Base-by-base conservation (phyloP, 805 yeast genomes). In the Wickerhamia fluorescens region DNA sequence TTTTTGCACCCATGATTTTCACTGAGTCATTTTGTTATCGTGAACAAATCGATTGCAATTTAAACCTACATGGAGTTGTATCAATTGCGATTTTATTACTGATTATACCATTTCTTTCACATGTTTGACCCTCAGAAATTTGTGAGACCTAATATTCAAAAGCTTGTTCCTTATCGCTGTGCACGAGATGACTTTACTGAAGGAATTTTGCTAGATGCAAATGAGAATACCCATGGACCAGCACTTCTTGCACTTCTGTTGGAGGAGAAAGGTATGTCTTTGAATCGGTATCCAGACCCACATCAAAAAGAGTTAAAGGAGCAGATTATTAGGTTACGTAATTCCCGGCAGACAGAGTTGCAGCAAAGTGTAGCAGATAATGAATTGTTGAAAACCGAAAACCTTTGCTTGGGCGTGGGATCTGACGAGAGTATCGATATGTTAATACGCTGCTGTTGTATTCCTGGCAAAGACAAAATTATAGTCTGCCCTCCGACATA, bases 211-310 rank as follows among this genome's bases (percentile, higher is more conserved):
- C 64, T 92, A 30, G 98, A 92, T 56, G 98, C 98, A 33, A 92
- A 92, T 48, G 98, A 92, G 57, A 92, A 92, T 52, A 80, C 97
- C 2, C 82, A 79, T 49, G 98, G 97, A 0, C 89, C 96, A 4
- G 75, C 94, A 2, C 55, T 86, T 10, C 34, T 58, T 2, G 54
- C 56, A 5, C 40, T 75, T 14, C 52, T 66, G 3, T 40, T 42
- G 1, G 56, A 54, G 2, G 89, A 81, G 37, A 34, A 51, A 9
- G 33, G 41, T 2, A 58, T 75, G 39, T 79, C 77, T 27, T 73
- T 92, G 43, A 79, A 92, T 62, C 70, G 98, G 47, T 92, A 92
- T 53, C 98, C 98, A 11, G 98, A 92, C 47, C 98, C 98, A 7
- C 96, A 92, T 58, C 97, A 89, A 49, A 34, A 71, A 5, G 78